Percentiles rank a stretch among this genome's conserved stretches.
Conservation (phyloP, 2,329 filamentous ascomycete species). For the Fusarium gaditjirri region DNA sequence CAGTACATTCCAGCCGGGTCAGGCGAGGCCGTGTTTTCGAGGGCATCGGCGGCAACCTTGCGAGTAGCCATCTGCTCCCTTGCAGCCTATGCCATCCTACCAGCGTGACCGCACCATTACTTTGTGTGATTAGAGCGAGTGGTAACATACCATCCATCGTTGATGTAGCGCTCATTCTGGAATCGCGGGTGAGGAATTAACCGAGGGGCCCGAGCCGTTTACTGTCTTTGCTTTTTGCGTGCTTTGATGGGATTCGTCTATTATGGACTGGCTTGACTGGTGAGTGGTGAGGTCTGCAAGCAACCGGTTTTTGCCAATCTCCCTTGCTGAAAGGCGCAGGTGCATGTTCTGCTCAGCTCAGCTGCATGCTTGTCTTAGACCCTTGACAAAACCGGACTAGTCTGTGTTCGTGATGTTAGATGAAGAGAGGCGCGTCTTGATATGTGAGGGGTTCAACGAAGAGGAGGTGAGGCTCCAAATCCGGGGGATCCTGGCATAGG, state of each 20-base stretch:
- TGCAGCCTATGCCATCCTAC: conserved; percentile 19
- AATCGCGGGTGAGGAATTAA: conserved; percentile 9
- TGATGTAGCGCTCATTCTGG: conserved; percentile 4
- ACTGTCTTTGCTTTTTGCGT: conserved; percentile 24
- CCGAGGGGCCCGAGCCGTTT: conserved; percentile 28
- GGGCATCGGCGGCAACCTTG: conserved; percentile 11
- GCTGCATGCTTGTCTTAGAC: conserved; percentile 33
- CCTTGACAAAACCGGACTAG: conserved; percentile 11
- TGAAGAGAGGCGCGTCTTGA: conserved; percentile 2
- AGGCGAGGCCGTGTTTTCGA: neutral
- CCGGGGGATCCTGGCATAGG: conserved; percentile 11
- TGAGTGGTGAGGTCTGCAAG: neutral
- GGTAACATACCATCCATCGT: neutral
- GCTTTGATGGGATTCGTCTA: conserved; percentile 8
- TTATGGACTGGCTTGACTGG: neutral
- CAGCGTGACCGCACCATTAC: conserved; percentile 11
- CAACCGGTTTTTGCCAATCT: conserved; percentile 14
- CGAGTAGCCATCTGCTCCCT: conserved; percentile 22
- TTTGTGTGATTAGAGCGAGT: neutral
- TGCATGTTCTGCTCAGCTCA: neutral
- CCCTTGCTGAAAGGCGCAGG: conserved; percentile 15
- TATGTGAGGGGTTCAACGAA: conserved; percentile 28
- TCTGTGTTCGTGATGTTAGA: neutral
- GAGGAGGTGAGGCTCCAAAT: conserved; percentile 23
- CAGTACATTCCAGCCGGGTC: conserved; percentile 21